Percentiles rank a stretch among this genome's conserved stretches.
Evolutionary conservation across 2,329 filamentous ascomycete species (phyloP).

Genomic region (Triangularia verruculosa): DNA sequence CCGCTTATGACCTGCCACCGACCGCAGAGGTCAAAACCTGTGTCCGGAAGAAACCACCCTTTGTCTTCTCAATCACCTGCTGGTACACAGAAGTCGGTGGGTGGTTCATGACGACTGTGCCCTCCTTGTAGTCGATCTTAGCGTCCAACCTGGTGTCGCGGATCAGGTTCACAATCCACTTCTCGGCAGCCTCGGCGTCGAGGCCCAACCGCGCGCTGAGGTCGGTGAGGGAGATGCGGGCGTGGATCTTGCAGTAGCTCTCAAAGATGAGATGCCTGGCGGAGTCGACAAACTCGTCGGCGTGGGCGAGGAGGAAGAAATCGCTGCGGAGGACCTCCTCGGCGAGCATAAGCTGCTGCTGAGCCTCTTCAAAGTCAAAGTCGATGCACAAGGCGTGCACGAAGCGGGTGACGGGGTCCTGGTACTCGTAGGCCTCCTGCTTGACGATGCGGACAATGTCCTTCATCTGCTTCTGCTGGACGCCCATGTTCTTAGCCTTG

Average conservation of each 20-base stretch:
- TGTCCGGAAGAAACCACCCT: conserved; percentile 97
- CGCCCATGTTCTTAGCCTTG: conserved; percentile 74
- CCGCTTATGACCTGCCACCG: conserved; percentile 32
- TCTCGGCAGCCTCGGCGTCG: conserved; percentile 93
- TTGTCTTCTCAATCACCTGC: conserved; percentile 98
- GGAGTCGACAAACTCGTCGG: conserved; percentile 88
- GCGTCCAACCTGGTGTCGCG: conserved; percentile 95
- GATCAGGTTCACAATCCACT: conserved; percentile 99
- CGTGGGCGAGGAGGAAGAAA: conserved; percentile 87
- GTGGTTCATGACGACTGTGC: conserved; percentile 99
- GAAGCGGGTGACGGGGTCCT: conserved; percentile 92
- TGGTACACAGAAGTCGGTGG: conserved; percentile 98
- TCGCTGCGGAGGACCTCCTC: conserved; percentile 89
- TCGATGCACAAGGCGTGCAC: conserved; percentile 91
- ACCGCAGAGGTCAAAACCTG: conserved; percentile 80
- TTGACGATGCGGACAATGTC: conserved; percentile 92
- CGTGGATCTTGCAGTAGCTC: conserved; percentile 99
- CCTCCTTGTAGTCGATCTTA: conserved; percentile 99
- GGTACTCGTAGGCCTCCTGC: conserved; percentile 97
- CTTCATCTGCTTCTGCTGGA: conserved; percentile 98
- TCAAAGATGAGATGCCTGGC: conserved; percentile 96
- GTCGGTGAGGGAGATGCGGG: conserved; percentile 96
- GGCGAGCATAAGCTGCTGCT: conserved; percentile 79
- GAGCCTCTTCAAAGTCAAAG: conserved; percentile 96
- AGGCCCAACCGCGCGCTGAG: conserved; percentile 88